phyloP scores from a whole-genome alignment of 2,329 filamentous ascomycete species.

The Ramularia collo-cygni region DNA sequence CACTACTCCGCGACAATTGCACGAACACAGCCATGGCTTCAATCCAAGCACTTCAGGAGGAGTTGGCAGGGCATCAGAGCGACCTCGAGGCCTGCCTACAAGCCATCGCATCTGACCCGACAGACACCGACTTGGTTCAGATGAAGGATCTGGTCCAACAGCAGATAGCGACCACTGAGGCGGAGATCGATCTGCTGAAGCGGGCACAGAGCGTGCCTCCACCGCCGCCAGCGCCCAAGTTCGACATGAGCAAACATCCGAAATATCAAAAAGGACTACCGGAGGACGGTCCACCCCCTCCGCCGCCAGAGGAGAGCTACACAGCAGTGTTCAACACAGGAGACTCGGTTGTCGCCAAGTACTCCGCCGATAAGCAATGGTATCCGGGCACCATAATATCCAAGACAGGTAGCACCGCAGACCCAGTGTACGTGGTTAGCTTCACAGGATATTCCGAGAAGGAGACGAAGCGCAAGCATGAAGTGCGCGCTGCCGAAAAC shows the following conservation, averaged over 20 bases:
- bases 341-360: slow-evolving; percentile 84
- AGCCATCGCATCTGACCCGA: slow-evolving; percentile 51
- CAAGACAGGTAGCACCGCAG: slow-evolving; percentile 84
- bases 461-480: slow-evolving; percentile 70
- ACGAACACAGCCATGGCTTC: slow-evolving; percentile 24
- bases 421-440: slow-evolving; percentile 87
- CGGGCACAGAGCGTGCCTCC: slow-evolving; percentile 34
- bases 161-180: slow-evolving; percentile 71
- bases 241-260: slow-evolving; percentile 56
- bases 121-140: slow-evolving; percentile 68
- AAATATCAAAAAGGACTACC: slow-evolving; percentile 48
- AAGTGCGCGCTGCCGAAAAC: slow-evolving; percentile 69
- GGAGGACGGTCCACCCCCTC: slow-evolving; percentile 23
- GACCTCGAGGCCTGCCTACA: slow-evolving; percentile 22
- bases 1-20: too few species aligned
- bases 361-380: slow-evolving; percentile 84
- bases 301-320: slow-evolving; percentile 28
- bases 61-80: slow-evolving; percentile 55
- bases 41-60: slow-evolving; percentile 72
- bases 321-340: slow-evolving; percentile 70
- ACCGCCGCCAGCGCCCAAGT: slow-evolving; percentile 33
- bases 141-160: slow-evolving; percentile 76
- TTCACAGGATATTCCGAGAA: slow-evolving; percentile 83
- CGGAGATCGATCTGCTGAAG: slow-evolving; percentile 67
- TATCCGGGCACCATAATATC: slow-evolving; percentile 90